Base-by-base conservation (phyloP, 345 rosid genomes). In the Citrus sinensis region DNA sequence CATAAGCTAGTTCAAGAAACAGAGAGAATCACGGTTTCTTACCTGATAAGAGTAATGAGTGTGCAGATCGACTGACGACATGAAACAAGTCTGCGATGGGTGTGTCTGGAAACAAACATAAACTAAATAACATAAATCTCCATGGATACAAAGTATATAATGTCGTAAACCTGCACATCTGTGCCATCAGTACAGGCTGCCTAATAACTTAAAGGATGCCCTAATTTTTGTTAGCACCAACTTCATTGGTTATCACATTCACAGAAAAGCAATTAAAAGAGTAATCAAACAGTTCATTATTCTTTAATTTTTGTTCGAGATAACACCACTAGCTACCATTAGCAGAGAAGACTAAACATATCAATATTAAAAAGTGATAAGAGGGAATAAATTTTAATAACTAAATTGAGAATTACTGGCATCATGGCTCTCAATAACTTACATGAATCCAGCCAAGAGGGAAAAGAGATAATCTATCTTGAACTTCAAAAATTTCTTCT, bases 31-130 rank as follows among this genome's bases (percentile, higher is more conserved):
- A 30, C 39, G 61, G 35, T 24, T 39, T 39, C 46, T 74, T 87
- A 96, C 98, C 97, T 96, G 99, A 79, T 96, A 96, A 0, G 98
- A 96, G 88, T 96, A 96, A 84, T 96, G 99, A 24, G 98, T 96
- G 80, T 96, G 99, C 79, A 96, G 91, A 89, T 94, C 99, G 72
- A 96, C 98, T 7, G 99, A 96, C 65, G 99, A 96, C 99, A 94
- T 96, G 88, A 96, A 96, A 85, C 97, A 96, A 70, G 97, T 92
- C 82, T 96, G 98, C 2, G 98, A 85, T 62, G 99, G 99, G 80
- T 96, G 98, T 22, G 99, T 96, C 99, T 96, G 93, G 79, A 86
- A 85, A 80, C 55, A 59, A 77, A 80, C 24, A 49, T 20, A 87
- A 76, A 82, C 78, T 74, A 75, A 70, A 61, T 17, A 59, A 61